Conservation (phyloP, 768 basidiomycete genomes). For the Suillus spraguei region DNA sequence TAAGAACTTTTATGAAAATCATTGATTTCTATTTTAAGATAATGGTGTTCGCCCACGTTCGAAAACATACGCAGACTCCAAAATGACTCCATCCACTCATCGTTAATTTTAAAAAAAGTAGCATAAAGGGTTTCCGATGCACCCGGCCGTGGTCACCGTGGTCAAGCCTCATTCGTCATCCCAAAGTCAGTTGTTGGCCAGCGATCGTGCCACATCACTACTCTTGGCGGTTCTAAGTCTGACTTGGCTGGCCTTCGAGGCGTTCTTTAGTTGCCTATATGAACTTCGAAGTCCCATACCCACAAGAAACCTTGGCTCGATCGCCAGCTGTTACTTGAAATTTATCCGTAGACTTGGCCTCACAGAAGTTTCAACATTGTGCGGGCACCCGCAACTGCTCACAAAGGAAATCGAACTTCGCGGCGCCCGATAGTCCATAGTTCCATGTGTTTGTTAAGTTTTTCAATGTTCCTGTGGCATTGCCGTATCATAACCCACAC, state of each 20-base stretch:
- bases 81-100: background rate
- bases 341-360: background rate
- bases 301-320: background rate
- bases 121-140: background rate
- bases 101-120: background rate
- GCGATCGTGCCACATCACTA: background rate
- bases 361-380: background rate
- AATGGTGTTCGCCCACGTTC: background rate
- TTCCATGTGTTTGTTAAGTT: background rate
- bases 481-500: background rate
- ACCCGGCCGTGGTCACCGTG: background rate
- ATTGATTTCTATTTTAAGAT: background rate
- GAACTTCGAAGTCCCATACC: background rate
- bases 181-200: background rate
- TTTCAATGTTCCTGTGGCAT: background rate
- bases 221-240: background rate
- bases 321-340: background rate
- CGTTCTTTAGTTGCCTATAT: background rate
- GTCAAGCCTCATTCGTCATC: background rate
- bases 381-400: background rate
- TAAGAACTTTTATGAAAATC: slow-evolving; percentile 1
- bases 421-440: background rate
- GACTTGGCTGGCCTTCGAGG: slow-evolving; percentile 4
- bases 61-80: background rate
- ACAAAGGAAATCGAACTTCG: background rate